These are phyloP conservation scores for Zygosaccharomyces bisporus DNA, from an alignment of 805 yeast genomes.

Conservation along the genomic window DNA sequence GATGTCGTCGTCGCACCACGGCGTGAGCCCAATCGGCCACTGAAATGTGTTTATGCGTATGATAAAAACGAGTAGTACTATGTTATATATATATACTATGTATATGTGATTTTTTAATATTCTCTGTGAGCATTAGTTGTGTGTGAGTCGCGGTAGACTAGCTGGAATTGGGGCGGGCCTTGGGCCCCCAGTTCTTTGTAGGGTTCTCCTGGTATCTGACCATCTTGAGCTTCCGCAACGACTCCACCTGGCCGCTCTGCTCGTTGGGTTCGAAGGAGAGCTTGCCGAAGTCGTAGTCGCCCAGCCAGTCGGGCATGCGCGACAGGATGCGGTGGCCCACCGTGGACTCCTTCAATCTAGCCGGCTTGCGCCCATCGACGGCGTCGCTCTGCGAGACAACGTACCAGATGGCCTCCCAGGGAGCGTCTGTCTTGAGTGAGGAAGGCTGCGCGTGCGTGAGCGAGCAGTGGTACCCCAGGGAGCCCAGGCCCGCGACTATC, in stretches of 20 bases:
- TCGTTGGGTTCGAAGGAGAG: constrained; percentile 59
- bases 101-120: not conserved
- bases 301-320: constrained; percentile 31
- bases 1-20: constrained; percentile 2
- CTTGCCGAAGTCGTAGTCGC: constrained; percentile 15
- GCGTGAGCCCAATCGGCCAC: not conserved
- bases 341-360: constrained; percentile 46
- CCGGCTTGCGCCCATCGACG: constrained; percentile 40
- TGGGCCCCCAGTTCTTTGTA: constrained; percentile 95
- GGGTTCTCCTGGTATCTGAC: constrained; percentile 92
- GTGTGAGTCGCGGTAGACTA: not conserved
- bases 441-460: constrained; percentile 87
- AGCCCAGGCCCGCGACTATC: constrained; percentile 76
- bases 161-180: constrained; percentile 57
- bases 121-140: not conserved
- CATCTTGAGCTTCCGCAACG: constrained; percentile 68
- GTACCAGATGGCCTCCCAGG: constrained; percentile 74
- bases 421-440: constrained; percentile 85
- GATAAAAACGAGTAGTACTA: not conserved
- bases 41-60: not conserved
- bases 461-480: constrained; percentile 76
- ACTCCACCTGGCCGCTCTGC: constrained; percentile 53
- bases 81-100: not conserved
- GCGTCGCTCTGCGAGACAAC: constrained; percentile 61
- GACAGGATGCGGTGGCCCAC: constrained; percentile 57